Evolutionary conservation across 345 rosid species (phyloP), one percentile per base, ranked within the genome.

Genomic region (Lepidium africanum): DNA sequence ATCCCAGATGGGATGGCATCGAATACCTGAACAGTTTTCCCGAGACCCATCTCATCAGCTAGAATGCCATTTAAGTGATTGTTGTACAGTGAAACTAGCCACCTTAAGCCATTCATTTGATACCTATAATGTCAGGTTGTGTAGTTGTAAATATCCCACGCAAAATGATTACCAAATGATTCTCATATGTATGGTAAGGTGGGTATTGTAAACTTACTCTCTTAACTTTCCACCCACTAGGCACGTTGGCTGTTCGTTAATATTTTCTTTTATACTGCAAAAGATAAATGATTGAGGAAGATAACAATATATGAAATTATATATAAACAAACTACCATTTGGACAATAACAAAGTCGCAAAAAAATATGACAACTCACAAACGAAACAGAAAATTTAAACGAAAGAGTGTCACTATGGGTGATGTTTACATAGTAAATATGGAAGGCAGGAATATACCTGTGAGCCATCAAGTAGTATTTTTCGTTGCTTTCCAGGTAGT

Each of bases 11-110:
- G 32, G 14, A 8, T 56, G 19, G n/a, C 45, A 65, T 19, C 3
- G 19, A 63, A 50, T 70, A 83, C 93, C 93, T 91, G 97, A 70
- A 91, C 96, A 61, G 96, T 91, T 89, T 91, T 91, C 52, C 97
- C 97, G 45, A 91, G 91, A 67, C 97, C 97, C 97, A 91, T 91
- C 83, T 91, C 97, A 85, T 91, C 97, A 76, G 97, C 97, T 58
- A 91, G 84, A 64, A 91, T 91, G 42, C 96, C 97, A 80, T 91
- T 91, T 63, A 91, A 75, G 79, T 91, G 87, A 78, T 89, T 91
- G 76, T 89, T 88, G 79, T 88, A 87, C 45, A 91, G 72, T 21
- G 97, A 91, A 75, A 91, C 84, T 78, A 91, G 74, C 97, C 97
- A 91, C 70, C 96, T 79, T 35, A 88, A 73, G 59, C 97, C 97